A percentile compares a stretch with the other conserved stretches of the same genome.
phyloP scores from a whole-genome alignment of 2,329 filamentous ascomycete genomes.

The Apiospora kogelbergensis region DNA sequence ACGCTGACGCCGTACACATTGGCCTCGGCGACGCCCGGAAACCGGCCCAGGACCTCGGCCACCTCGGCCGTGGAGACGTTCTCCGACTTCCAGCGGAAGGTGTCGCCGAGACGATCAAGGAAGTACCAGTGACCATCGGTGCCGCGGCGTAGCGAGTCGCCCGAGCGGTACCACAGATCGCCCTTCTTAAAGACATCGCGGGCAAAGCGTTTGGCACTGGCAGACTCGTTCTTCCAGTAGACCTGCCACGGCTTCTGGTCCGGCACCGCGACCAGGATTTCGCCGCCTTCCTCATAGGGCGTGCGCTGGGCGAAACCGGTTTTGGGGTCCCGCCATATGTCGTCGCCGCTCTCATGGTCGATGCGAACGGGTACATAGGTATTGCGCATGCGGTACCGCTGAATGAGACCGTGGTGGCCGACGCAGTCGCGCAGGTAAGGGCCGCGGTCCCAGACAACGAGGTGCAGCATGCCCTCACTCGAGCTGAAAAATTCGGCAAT shows the following conservation, averaged over 20 bases:
- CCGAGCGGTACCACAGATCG: slow-evolving; percentile 64
- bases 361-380: slow-evolving; percentile 63
- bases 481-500: slow-evolving; percentile 74
- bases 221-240: slow-evolving; percentile 59
- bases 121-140: slow-evolving; percentile 65
- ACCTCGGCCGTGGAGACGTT: slow-evolving; percentile 40
- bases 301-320: slow-evolving; percentile 67
- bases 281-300: slow-evolving; percentile 63
- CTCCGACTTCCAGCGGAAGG: slow-evolving; percentile 60
- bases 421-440: slow-evolving; percentile 61
- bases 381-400: slow-evolving; percentile 50
- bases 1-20: slow-evolving; percentile 37
- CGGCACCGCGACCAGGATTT: slow-evolving; percentile 62
- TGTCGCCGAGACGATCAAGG: slow-evolving; percentile 65
- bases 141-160: slow-evolving; percentile 60
- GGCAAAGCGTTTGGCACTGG: slow-evolving; percentile 63
- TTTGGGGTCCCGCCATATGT: slow-evolving; percentile 61
- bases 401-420: slow-evolving; percentile 65
- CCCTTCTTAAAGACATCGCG: slow-evolving; percentile 62
- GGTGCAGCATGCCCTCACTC: slow-evolving; percentile 64
- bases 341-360: slow-evolving; percentile 61
- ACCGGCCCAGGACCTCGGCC: slow-evolving; percentile 33
- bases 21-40: slow-evolving; percentile 34
- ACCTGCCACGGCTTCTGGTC: slow-evolving; percentile 62
- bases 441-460: slow-evolving; percentile 57